Evolutionary conservation across 441 rosid genomes (phyloP).

Genomic region (Kokia cookei): DNA sequence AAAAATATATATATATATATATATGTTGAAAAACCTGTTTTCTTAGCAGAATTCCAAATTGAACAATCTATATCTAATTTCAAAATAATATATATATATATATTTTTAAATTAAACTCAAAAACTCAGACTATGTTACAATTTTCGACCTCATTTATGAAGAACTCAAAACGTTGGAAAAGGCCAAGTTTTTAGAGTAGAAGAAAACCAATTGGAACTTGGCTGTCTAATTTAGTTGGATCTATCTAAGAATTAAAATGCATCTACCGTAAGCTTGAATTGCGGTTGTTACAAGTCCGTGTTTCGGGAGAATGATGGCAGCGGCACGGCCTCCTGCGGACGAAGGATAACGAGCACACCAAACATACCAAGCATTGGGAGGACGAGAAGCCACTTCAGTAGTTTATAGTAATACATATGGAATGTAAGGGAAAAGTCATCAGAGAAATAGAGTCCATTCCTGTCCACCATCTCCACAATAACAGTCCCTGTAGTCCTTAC

Average conservation of each 20-base stretch:
- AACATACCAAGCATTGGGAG: constrained; percentile 99
- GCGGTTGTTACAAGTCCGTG: constrained; percentile 53
- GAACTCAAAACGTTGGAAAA: background rate
- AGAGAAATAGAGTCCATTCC: constrained; percentile 83
- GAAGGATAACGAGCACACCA: constrained; percentile 74
- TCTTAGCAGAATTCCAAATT: background rate
- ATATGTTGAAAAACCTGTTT: background rate
- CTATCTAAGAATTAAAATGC: background rate
- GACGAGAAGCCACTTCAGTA: constrained; percentile 95
- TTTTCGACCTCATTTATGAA: constrained; percentile 8
- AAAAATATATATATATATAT: background rate
- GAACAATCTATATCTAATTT: background rate
- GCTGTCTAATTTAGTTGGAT: background rate
- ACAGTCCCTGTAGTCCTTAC: constrained; percentile 95
- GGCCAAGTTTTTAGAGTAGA: background rate
- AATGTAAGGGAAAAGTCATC: constrained; percentile 96
- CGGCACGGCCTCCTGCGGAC: constrained; percentile 90
- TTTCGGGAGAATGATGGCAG: constrained; percentile 92
- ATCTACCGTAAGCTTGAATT: background rate
- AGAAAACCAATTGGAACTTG: background rate
- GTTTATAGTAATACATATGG: constrained; percentile 95
- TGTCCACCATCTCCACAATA: constrained; percentile 93
- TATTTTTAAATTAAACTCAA: background rate
- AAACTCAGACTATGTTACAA: constrained; percentile 27
- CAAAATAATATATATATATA: background rate